Base-by-base conservation (phyloP, 441 rosid genomes). In the Omphalea diandra region DNA sequence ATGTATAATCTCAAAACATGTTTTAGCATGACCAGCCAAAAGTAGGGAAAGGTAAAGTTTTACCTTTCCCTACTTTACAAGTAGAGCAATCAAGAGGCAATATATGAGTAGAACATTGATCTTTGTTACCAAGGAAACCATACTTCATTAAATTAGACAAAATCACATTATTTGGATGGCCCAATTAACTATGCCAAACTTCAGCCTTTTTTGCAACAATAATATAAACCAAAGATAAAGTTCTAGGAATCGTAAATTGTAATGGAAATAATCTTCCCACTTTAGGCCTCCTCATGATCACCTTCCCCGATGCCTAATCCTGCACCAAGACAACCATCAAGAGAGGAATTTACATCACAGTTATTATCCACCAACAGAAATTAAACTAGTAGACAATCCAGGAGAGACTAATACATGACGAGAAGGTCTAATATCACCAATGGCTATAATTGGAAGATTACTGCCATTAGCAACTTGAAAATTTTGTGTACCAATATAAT, bases 381-480 rank as follows among this genome's bases (percentile, higher is more conserved):
- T 8, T 22, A 67, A 55, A 3, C 15, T 54, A 3, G 52, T 55
- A 8, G 62, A 52, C 38, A 35, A 35, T 35, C 7, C 38, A 35
- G 7, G 38, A 35, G 38, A 35, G 7, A 35, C 38, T 3, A 67
- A 67, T 4, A 38, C 35, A 26, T 67, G 7, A 3, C 5, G 3
- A 38, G 27, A 36, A 67, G 33, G 36, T 3, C 60, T 12, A 26
- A 52, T 5, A 52, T 67, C 33, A 22, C 35, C 60, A 67, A 36
- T 24, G 0, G 38, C 38, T 35, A 35, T 35, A 18, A 67, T 26
- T 1, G 52, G 26, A 0, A 67, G 17, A 36, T 35, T 35, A 26
- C 46, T 40, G 12, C 62, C 71, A 67, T 67, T 55, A 8, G 38
- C 38, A 14, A 54, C 18, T 1, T 67, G 38, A 26, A 67, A 53